Conservation (phyloP, 1,139 yeast genomes). For the Debaryomyces sp. region DNA sequence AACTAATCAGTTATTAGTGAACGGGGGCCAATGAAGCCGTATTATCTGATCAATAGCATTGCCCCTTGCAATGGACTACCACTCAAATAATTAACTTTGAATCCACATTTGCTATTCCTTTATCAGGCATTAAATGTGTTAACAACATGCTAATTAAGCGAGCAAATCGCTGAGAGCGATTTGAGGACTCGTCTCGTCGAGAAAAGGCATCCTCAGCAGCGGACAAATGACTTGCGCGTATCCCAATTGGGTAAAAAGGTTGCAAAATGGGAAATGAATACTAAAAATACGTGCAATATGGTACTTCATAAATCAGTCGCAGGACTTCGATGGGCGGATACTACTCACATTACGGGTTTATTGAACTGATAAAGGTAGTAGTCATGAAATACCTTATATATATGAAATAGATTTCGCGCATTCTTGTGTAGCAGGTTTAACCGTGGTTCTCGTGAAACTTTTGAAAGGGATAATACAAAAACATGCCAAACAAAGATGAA, state of each 20-base stretch:
- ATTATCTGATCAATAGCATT: neutral
- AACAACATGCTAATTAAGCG: neutral
- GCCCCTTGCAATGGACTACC: neutral
- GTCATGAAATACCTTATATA: neutral
- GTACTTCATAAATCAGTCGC: neutral
- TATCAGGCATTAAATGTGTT: neutral
- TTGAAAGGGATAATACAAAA: neutral
- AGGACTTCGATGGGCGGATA: neutral
- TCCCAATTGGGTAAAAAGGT: constrained; percentile 2
- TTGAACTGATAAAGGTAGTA: neutral
- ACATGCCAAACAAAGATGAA: neutral
- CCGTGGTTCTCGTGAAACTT: neutral
- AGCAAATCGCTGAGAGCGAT: neutral
- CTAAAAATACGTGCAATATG: neutral
- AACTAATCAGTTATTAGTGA: neutral
- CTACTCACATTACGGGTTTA: neutral
- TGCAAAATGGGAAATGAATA: neutral
- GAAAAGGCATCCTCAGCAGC: neutral
- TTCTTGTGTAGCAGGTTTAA: neutral
- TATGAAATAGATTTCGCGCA: neutral
- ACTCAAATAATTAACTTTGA: neutral
- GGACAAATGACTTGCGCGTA: neutral
- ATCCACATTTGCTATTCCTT: neutral
- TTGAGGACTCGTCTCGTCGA: neutral
- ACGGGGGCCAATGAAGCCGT: neutral